Evolutionary conservation across 495 filamentous ascomycete species (phyloP), one percentile per base, ranked within the genome.

Genomic region (Penicillium malachiteum): DNA sequence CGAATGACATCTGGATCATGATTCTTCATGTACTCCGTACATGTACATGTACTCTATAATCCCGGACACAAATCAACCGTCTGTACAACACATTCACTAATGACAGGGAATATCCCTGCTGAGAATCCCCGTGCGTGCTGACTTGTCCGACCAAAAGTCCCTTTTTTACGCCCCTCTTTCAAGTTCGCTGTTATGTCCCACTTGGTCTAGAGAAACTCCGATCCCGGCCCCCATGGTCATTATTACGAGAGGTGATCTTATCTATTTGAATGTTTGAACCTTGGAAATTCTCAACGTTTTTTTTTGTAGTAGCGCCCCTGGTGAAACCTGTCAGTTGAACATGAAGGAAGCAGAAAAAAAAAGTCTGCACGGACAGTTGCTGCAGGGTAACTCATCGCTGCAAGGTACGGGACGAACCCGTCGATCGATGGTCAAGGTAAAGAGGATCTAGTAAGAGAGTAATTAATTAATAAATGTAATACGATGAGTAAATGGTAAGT

Each of bases 361-460:
- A 34, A 39, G 32, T 55, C 62, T 62, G 62, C 64, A 65, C 64
- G 58, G 64, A 65, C 58, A 51, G 39, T 32, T 18, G 45, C 56
- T 63, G 65, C 65, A 67, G 62, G 58, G 62, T 64, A 56, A 60
- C 50, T 67, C 5, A 52, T 56, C 54, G 49, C 58, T 67, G 65
- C 65, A 67, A 67, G 65, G 65, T 67, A 67, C 65, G 59, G 48
- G 65, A 56, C 56, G 62, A 65, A 67, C 65, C 62, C 58, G 65
- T 67, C 56, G 59, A 67, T 67, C 62, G 54, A 54, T 50, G 41
- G 11, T 42, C 13, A 12, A 37, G n/a, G 3, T 32, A 48, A 48
- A 13, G n/a, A 48, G 45, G 45, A 31, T 37, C 34, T 37, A 13
- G 34, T 9, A 1, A 9, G 34, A 37, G 34, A 37, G 33, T n/a